A percentile compares a stretch with the other conserved stretches of the same genome.
phyloP scores from a whole-genome alignment of 805 yeast genomes.

The Wickerhamiella domercqiae region DNA sequence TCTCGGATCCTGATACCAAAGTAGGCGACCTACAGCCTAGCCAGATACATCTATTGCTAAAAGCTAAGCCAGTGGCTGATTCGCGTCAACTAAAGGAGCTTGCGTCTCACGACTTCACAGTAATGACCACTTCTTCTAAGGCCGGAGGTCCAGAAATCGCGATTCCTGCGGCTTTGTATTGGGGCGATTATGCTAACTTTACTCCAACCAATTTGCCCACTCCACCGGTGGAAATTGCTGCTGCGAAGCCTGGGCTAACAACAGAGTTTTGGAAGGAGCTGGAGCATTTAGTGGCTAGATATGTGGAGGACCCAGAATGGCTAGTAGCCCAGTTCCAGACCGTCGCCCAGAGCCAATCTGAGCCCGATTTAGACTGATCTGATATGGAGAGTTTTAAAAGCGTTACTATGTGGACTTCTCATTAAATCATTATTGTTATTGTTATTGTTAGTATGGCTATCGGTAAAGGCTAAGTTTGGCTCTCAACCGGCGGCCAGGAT shows the following conservation, averaged over 20 bases:
- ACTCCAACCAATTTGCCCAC: no score
- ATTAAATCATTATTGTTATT: not conserved
- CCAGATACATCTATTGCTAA: constrained; percentile 12
- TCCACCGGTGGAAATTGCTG: not conserved
- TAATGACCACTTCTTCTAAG: constrained; percentile 10
- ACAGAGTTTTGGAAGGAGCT: constrained; percentile 14
- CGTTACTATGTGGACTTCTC: no score
- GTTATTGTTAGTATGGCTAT: constrained; percentile 1
- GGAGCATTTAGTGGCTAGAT: constrained; percentile 9
- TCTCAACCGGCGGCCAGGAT: constrained; percentile 19
- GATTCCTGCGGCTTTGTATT: constrained; percentile 13
- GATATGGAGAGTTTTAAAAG: no score
- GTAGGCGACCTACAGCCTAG: constrained; percentile 8
- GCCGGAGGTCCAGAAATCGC: constrained; percentile 6
- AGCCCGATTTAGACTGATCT: not conserved
- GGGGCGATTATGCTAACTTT: constrained; percentile 7
- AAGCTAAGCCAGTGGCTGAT: constrained; percentile 15
- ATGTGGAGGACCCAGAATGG: constrained; percentile 9
- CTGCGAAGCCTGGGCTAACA: constrained; percentile 10
- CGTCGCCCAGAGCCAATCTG: not conserved
- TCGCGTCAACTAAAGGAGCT: constrained; percentile 14
- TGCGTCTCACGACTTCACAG: constrained; percentile 12
- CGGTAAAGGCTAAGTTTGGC: constrained; percentile 16
- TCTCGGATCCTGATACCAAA: constrained; percentile 19
- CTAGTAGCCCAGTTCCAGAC: constrained; percentile 5